Evolutionary conservation across 2,329 filamentous ascomycete species (phyloP), one percentile per base, ranked within the genome.

Genomic region (Aspergillus fijiensis): DNA sequence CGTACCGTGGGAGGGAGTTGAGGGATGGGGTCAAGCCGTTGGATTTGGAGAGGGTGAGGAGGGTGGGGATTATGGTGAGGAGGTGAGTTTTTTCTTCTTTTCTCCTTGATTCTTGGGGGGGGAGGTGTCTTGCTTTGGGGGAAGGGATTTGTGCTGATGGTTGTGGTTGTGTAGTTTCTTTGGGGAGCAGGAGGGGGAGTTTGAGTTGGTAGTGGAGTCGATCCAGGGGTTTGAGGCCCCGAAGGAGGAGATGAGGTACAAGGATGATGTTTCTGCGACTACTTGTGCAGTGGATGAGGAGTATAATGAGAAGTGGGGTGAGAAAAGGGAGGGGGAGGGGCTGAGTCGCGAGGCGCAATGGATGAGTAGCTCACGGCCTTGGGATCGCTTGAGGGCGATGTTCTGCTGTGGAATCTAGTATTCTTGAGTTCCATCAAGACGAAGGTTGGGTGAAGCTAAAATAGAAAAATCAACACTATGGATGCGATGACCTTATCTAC

Each of bases 11-110:
- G 0, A 85, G 82, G 67, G 81, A 87, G 62, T 82, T 85, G 19
- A 86, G 89, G 74, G 84, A 82, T 19, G 86, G 89, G 74, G 84
- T 84, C 0, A 73, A 80, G 59, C 80, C 83, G 5, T 72, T 95
- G 65, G 79, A 92, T 66, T 68, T 84, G 63, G 79, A 79, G 51
- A 78, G 79, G 49, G 79, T 95, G 45, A 89, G 85, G 75, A 81
- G 89, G 51, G 79, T 94, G 31, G 88, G 87, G 54, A 80, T 95
- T 60, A 93, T 95, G 91, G 89, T 90, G 81, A 80, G 91, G 72
- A 95, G 91, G 90, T 91, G 74, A 60, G 79, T 63, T 3, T 47
- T 21, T 51, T 21, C 21, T 51, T 12, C 14, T 23, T 25, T 52
- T 3, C 7, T 9, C 27, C 49, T 16, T 25, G 31, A 52, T 11